Conservation (phyloP, 2,329 filamentous ascomycete species). For the Hypomyces perniciosus region DNA sequence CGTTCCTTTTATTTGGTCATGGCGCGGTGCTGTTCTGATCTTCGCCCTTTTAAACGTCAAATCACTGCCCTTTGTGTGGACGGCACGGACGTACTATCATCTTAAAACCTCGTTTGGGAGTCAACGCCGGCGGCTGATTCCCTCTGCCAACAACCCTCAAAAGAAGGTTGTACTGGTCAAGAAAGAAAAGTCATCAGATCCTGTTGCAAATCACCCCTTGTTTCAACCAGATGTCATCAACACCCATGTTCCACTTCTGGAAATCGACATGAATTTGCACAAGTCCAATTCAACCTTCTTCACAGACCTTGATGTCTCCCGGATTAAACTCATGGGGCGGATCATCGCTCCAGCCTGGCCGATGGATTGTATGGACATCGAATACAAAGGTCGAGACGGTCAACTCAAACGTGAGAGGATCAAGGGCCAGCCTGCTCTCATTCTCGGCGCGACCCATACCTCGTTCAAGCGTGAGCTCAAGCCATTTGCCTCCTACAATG, state of each 20-base stretch:
- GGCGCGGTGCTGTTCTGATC: background rate
- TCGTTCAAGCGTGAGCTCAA: conserved; percentile 8
- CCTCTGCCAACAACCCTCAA: background rate
- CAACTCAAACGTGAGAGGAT: background rate
- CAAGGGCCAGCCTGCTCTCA: conserved; percentile 2
- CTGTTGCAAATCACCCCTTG: conserved; percentile 2
- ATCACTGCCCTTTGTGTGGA: conserved; percentile 4
- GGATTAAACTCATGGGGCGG: conserved; percentile 3
- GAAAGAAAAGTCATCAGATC: background rate
- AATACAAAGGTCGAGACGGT: conserved; percentile 8
- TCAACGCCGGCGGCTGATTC: background rate
- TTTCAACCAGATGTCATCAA: conserved; percentile 4
- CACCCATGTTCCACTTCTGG: conserved; percentile 1
- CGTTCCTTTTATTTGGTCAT: background rate
- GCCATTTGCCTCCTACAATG: background rate
- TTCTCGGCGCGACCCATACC: conserved; percentile 7
- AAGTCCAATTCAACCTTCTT: conserved; percentile 8
- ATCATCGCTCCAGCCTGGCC: conserved; percentile 8
- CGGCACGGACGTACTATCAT: conserved; percentile 6
- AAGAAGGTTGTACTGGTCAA: background rate
- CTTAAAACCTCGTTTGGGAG: background rate
- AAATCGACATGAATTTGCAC: conserved; percentile 9
- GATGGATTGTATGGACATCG: background rate
- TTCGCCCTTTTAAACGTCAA: conserved; percentile 4
- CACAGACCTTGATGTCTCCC: conserved; percentile 1